Evolutionary conservation across 2,329 filamentous ascomycete genomes (phyloP), one percentile per base, ranked within the genome.

Genomic region (Cladosporium austrohemisphaericum): DNA sequence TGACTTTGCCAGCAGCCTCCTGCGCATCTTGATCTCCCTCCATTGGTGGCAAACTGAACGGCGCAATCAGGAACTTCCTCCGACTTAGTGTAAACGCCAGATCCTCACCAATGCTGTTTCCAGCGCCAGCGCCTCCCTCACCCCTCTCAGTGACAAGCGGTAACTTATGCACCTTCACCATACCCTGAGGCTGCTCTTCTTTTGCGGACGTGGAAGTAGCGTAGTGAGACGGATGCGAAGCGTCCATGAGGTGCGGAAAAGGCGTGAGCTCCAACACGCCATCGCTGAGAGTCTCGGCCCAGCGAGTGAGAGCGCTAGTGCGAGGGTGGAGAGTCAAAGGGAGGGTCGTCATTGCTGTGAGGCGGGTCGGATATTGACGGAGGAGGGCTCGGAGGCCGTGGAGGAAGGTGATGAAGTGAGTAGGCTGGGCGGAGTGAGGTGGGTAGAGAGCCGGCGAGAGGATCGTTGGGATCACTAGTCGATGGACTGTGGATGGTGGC

Each of bases 81-180:
- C 88, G 78, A 66, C 89, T 95, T 44, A 98, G 71, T 53, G 84
- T 91, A 67, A 98, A 98, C 4, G 90, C 90, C 68, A 95, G 79
- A 68, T 96, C 90, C 62, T 95, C 88, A 19, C 87, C 83, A 47
- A 85, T 77, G 54, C 82, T 70, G 22, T 72, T 71, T 1, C 67
- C 83, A 51, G 80, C 80, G 52, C 82, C 81, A 2, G 80, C 77
- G 8, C 82, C 84, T 11, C 88, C 89, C 2, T 90, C 90, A 1
- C 93, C 92, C 57, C 87, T 88, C 65, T 97, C 92, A 52, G 94
- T 88, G 57, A 88, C 84, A 1, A 95, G 76, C 0, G 93, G 92
- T 28, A 97, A 69, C 47, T 84, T 84, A 66, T 95, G 88, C 1
- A 94, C 80, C 54, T 84, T 86, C 14, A 97, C 71, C 68, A 97